phyloP scores from a whole-genome alignment of 2,329 filamentous ascomycete genomes.

The Ophiostoma piceae region DNA sequence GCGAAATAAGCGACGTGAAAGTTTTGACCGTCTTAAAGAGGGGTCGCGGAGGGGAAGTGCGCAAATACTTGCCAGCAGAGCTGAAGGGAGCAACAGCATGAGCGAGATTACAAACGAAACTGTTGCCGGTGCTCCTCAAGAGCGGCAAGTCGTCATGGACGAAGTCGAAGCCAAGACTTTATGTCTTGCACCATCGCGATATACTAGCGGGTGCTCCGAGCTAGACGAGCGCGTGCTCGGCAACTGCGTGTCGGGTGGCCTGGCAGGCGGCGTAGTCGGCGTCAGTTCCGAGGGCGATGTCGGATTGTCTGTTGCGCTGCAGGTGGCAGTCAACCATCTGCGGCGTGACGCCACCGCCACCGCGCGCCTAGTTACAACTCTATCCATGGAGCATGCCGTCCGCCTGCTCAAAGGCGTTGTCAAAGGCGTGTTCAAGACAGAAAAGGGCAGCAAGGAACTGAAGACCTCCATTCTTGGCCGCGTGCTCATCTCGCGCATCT shows the following conservation, averaged over 20 bases:
- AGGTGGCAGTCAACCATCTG: conserved; percentile 43
- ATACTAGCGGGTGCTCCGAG: conserved; percentile 44
- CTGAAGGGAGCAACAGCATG: not conserved
- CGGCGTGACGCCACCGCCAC: conserved; percentile 28
- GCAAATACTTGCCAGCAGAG: too few relatives aligned
- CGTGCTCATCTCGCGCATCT: conserved; percentile 52
- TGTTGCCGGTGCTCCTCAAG: not conserved
- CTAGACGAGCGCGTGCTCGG: conserved; percentile 46
- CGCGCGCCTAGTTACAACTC: conserved; percentile 47
- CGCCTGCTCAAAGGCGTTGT: conserved; percentile 41
- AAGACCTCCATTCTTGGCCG: conserved; percentile 38
- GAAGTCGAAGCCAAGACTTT: not conserved
- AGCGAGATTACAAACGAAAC: not conserved
- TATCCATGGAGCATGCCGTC: conserved; percentile 40
- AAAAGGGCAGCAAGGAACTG: conserved; percentile 11
- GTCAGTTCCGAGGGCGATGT: conserved; percentile 49
- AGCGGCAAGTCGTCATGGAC: not conserved
- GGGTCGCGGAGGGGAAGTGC: too few relatives aligned
- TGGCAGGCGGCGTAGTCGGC: conserved; percentile 39
- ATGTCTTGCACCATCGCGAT: conserved; percentile 24
- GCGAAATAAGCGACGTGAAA: too few relatives aligned
- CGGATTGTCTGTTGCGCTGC: conserved; percentile 36
- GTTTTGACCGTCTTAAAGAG: too few relatives aligned
- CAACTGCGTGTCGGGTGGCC: conserved; percentile 42
- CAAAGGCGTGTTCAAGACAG: conserved; percentile 27